These are phyloP conservation scores for Trichoderma gamsii DNA, from an alignment of 495 filamentous ascomycete genomes.

Conservation along the genomic window DNA sequence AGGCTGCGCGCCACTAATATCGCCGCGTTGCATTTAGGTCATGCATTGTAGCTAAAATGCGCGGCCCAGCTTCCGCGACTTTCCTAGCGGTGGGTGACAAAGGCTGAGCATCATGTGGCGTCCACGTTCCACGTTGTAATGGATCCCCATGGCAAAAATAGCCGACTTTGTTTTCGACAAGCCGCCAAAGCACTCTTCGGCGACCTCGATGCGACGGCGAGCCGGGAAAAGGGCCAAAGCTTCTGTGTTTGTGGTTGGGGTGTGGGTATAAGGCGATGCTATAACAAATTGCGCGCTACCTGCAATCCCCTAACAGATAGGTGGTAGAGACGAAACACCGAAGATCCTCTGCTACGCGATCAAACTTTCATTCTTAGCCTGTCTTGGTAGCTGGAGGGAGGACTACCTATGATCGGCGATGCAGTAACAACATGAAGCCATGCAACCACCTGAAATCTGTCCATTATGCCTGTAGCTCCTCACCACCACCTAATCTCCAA, in stretches of 20 bases:
- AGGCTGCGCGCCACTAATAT: background rate
- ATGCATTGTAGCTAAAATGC: background rate
- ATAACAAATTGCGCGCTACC: too few species aligned
- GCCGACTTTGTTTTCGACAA: background rate
- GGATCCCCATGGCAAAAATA: background rate
- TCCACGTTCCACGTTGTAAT: slow-evolving; percentile 11
- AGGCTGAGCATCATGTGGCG: slow-evolving; percentile 10
- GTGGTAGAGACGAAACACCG: too few species aligned
- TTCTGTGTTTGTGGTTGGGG: background rate
- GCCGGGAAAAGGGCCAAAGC: background rate
- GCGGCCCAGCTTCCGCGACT: background rate
- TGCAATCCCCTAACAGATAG: too few species aligned
- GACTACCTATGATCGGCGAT: background rate
- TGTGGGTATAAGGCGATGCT: too few species aligned
- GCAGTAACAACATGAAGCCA: background rate
- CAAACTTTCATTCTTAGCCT: background rate
- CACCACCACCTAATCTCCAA: too few species aligned
- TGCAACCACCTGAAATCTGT: too few species aligned
- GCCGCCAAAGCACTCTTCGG: background rate
- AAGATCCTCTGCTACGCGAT: background rate
- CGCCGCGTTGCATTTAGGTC: background rate
- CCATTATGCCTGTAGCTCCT: too few species aligned
- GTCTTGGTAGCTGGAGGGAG: background rate
- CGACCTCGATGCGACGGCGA: slow-evolving; percentile 1
- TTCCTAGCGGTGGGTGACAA: background rate